phyloP scores from a whole-genome alignment of 176 grass and related monocot genomes.

The Calamus simplicifolius region DNA sequence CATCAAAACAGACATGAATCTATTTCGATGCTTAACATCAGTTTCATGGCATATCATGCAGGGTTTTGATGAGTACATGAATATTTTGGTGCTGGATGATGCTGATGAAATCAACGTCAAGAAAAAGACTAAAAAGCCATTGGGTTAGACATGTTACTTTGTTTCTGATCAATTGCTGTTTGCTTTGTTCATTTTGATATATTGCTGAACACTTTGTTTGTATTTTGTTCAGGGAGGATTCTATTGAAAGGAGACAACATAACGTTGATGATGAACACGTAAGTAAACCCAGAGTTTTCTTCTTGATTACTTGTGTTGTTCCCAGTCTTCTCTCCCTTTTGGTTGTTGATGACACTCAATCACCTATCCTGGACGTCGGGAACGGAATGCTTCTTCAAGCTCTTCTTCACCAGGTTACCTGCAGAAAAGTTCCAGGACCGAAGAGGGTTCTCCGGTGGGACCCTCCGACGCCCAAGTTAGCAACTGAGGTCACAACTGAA shows the following conservation, averaged over 20 bases:
- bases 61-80: constrained; percentile 99
- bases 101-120: constrained; percentile 86
- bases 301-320: not conserved
- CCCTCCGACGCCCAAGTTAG: too few species aligned
- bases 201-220: constrained; percentile 4
- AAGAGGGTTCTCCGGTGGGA: too few species aligned
- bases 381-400: too few species aligned
- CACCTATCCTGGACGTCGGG: too few species aligned
- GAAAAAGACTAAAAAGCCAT: constrained; percentile 67
- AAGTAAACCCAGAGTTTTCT: constrained; percentile 18
- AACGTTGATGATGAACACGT: constrained; percentile 94
- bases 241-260: constrained; percentile 97
- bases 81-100: constrained; percentile 90
- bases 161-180: not conserved
- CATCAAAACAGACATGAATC: too few species aligned
- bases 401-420: too few species aligned
- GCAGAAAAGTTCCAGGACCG: too few species aligned
- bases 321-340: too few species aligned
- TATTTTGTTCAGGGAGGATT: constrained; percentile 60
- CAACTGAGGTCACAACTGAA: too few species aligned
- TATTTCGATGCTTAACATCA: too few species aligned
- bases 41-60: constrained; percentile 9
- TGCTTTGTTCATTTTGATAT: constrained; percentile 2
- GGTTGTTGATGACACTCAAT: too few species aligned
- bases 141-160: constrained; percentile 38